Conservation (phyloP, 768 basidiomycete genomes). For the Epithele typhae region DNA sequence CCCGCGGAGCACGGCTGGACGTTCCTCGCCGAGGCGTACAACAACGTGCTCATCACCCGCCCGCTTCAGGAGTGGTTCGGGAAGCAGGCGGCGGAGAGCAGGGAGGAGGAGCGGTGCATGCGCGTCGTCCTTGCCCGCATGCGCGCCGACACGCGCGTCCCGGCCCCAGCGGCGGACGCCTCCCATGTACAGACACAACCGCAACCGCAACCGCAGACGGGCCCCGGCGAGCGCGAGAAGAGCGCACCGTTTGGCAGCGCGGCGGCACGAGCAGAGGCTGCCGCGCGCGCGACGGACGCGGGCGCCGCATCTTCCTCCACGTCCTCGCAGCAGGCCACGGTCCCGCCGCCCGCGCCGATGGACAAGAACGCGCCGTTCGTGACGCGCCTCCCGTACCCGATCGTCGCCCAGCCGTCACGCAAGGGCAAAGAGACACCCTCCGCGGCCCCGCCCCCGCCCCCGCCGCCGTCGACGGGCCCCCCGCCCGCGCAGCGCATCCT, state of each 20-base stretch:
- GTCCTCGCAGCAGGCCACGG: neutral
- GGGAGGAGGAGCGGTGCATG: constrained; percentile 12
- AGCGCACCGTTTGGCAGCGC: constrained; percentile 10
- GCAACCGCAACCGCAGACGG: neutral
- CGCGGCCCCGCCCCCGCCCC: neutral
- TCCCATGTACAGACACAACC: too few species aligned
- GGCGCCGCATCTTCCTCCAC: too few species aligned
- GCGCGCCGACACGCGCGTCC: constrained; percentile 1
- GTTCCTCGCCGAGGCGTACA: constrained; percentile 16
- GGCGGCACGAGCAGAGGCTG: constrained; percentile 10
- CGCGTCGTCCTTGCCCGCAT: constrained; percentile 3
- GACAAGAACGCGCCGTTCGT: constrained; percentile 6
- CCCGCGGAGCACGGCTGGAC: constrained; percentile 12
- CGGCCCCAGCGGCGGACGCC: neutral
- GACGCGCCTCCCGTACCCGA: constrained; percentile 6
- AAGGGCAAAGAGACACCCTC: neutral
- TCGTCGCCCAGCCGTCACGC: neutral
- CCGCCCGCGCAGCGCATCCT: constrained; percentile 6
- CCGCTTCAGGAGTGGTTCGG: constrained; percentile 15
- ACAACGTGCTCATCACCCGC: constrained; percentile 16
- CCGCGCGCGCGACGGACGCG: constrained; percentile 6
- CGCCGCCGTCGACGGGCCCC: neutral
- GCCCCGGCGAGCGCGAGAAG: constrained; percentile 7
- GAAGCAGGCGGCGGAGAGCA: constrained; percentile 7
- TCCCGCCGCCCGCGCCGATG: neutral